These are phyloP conservation scores for Cladosporium colombiae DNA, from an alignment of 2,329 filamentous ascomycete species.

Conservation along the genomic window DNA sequence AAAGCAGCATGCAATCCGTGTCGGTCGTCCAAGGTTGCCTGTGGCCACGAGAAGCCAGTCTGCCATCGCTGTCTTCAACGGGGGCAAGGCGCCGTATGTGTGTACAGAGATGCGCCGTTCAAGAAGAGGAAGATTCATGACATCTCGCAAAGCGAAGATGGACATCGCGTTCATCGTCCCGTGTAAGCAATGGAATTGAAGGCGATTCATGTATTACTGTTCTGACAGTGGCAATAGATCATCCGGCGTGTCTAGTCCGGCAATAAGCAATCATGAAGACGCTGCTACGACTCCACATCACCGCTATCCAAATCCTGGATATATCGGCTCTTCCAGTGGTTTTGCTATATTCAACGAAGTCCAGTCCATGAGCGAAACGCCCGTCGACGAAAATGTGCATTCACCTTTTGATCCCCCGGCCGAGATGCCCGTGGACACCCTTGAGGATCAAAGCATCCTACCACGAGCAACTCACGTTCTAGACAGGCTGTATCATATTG, in stretches of 20 bases:
- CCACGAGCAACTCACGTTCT: slow-evolving; percentile 9
- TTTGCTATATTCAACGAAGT: slow-evolving; percentile 38
- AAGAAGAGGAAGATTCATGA: slow-evolving; percentile 26
- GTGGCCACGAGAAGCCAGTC: slow-evolving; percentile 33
- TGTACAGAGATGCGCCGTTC: slow-evolving; percentile 35
- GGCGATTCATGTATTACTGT: background rate
- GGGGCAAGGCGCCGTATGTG: slow-evolving; percentile 27
- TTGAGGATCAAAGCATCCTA: slow-evolving; percentile 10
- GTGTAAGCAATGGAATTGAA: background rate
- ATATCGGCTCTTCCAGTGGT: slow-evolving; percentile 37
- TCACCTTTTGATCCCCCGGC: slow-evolving; percentile 3
- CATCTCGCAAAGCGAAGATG: slow-evolving; percentile 12
- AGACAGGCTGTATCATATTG: background rate
- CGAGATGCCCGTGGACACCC: background rate
- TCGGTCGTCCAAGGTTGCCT: slow-evolving; percentile 33
- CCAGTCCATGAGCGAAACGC: slow-evolving; percentile 24
- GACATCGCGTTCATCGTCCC: background rate
- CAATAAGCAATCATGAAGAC: slow-evolving; percentile 19
- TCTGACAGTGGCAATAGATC: background rate
- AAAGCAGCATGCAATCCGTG: slow-evolving; percentile 35
- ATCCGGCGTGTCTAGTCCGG: slow-evolving; percentile 19
- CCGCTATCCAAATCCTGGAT: slow-evolving; percentile 39
- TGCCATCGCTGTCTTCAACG: slow-evolving; percentile 32
- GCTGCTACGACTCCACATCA: slow-evolving; percentile 21
- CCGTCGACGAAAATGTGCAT: background rate